Evolutionary conservation across 164 flowering plant genomes (phyloP).

Genomic region (Vitis cinerea): DNA sequence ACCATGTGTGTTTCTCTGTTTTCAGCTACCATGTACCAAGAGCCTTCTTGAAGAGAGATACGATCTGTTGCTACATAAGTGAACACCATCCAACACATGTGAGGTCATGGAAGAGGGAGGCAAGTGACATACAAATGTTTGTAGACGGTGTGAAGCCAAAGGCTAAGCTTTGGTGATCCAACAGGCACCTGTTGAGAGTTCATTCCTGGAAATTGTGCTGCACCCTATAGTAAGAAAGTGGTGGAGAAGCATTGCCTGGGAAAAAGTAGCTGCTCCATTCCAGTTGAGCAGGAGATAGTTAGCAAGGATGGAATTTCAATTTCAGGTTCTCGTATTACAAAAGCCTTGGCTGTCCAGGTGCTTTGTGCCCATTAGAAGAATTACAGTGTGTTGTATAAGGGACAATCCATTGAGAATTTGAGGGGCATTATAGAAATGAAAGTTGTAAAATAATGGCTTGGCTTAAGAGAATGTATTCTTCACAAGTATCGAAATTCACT

Average conservation of each 20-base stretch:
- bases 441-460: too few species aligned
- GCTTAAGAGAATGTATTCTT: too few species aligned
- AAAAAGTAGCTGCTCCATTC: conserved; percentile 37
- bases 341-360: conserved; percentile 56
- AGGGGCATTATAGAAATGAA: too few species aligned
- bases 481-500: too few species aligned
- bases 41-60: conserved; percentile 60
- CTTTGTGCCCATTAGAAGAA: conserved; percentile 19
- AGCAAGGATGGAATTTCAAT: conserved; percentile 20
- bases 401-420: too few species aligned
- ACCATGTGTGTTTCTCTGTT: too few species aligned
- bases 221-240: conserved; percentile 24
- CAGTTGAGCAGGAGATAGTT: conserved; percentile 20
- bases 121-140: conserved; percentile 23
- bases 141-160: conserved; percentile 28
- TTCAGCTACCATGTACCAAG: conserved; percentile 70
- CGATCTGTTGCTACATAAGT: conserved; percentile 48
- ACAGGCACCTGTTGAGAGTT: conserved; percentile 50
- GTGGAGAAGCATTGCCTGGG: conserved; percentile 62
- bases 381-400: too few species aligned
- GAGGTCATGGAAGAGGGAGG: conserved; percentile 39
- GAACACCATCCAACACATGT: conserved; percentile 49
- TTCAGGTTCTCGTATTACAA: conserved; percentile 31
- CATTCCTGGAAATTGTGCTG: conserved; percentile 33
- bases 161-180: conserved; percentile 58